Conservation (phyloP, 2,329 filamentous ascomycete genomes). For the Mycosphaerelloides madeirae region DNA sequence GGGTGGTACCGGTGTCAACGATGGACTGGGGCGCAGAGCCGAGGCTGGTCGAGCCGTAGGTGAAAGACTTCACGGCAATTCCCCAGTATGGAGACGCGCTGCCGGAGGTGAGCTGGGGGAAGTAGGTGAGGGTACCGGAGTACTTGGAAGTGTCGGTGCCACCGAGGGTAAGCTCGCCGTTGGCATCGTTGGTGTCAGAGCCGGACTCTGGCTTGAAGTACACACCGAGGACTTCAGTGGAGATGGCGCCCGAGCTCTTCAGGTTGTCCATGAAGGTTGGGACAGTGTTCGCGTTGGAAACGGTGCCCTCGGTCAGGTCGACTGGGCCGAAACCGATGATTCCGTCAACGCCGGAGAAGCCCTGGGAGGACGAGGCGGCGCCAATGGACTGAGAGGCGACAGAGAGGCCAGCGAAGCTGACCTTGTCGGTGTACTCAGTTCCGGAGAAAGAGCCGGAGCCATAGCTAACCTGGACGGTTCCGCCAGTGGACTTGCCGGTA, state of each 20-base stretch:
- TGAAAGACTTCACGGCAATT: constrained; percentile 17
- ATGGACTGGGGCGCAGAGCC: constrained; percentile 34
- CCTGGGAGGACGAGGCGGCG: constrained; percentile 9
- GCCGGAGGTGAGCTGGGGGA: constrained; percentile 47
- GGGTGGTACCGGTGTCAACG: constrained; percentile 39
- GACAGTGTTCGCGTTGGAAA: constrained; percentile 18
- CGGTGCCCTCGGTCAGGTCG: constrained; percentile 16
- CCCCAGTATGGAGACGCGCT: constrained; percentile 49
- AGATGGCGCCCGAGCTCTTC: constrained; percentile 17
- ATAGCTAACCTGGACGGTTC: constrained; percentile 14
- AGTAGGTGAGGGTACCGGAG: constrained; percentile 54
- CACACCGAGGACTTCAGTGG: constrained; percentile 18
- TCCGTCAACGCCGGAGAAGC: constrained; percentile 17
- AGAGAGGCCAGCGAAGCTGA: constrained; percentile 15
- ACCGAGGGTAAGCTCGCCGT: constrained; percentile 19
- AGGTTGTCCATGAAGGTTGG: constrained; percentile 22
- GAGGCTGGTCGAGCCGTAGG: constrained; percentile 13
- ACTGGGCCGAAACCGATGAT: constrained; percentile 20
- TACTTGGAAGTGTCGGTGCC: constrained; percentile 52
- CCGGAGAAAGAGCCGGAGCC: constrained; percentile 19
- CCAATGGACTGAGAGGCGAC: constrained; percentile 15
- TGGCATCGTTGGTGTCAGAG: constrained; percentile 15
- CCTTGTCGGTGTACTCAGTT: constrained; percentile 17
- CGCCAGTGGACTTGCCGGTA: constrained; percentile 15
- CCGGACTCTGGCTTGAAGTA: constrained; percentile 20